A percentile compares a stretch with the other conserved stretches of the same genome.
phyloP scores from a whole-genome alignment of 352 stramenopile species.

The Phytophthora megakarya region DNA sequence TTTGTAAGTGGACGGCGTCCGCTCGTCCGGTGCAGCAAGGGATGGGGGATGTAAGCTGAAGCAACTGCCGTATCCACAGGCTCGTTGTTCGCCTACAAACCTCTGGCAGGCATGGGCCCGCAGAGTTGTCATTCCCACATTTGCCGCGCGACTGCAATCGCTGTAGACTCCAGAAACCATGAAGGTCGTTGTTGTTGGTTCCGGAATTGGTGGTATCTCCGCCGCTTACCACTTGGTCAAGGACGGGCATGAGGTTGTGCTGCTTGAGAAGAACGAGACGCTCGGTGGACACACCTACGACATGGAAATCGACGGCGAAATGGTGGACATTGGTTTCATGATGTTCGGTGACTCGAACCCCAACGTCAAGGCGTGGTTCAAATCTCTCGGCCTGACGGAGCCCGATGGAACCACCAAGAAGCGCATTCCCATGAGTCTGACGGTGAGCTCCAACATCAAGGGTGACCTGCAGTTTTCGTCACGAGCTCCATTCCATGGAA shows the following conservation, averaged over 20 bases:
- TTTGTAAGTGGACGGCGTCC: constrained; percentile 40
- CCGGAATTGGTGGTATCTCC: constrained; percentile 82
- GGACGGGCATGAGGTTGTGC: constrained; percentile 80
- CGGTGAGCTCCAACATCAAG: constrained; percentile 78
- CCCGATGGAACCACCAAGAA: constrained; percentile 86
- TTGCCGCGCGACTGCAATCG: constrained; percentile 30
- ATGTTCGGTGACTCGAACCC: constrained; percentile 91
- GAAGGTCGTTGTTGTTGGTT: constrained; percentile 87
- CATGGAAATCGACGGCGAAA: constrained; percentile 87
- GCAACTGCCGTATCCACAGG: constrained; percentile 26
- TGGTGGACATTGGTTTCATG: constrained; percentile 90
- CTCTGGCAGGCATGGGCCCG: constrained; percentile 4
- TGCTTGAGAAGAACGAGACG: constrained; percentile 83
- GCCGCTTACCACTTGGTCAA: constrained; percentile 85
- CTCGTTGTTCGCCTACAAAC: neutral
- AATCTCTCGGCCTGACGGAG: constrained; percentile 82
- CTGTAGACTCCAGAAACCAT: constrained; percentile 41
- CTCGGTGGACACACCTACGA: constrained; percentile 86
- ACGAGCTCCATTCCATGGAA: constrained; percentile 70
- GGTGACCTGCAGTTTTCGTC: constrained; percentile 89
- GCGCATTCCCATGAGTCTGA: constrained; percentile 89
- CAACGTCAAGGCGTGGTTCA: constrained; percentile 92
- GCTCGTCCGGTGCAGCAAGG: constrained; percentile 9
- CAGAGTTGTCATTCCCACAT: constrained; percentile 30
- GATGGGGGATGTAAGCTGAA: constrained; percentile 32